phyloP scores from a whole-genome alignment of 495 filamentous ascomycete species.

The Aspergillus cavernicola region DNA sequence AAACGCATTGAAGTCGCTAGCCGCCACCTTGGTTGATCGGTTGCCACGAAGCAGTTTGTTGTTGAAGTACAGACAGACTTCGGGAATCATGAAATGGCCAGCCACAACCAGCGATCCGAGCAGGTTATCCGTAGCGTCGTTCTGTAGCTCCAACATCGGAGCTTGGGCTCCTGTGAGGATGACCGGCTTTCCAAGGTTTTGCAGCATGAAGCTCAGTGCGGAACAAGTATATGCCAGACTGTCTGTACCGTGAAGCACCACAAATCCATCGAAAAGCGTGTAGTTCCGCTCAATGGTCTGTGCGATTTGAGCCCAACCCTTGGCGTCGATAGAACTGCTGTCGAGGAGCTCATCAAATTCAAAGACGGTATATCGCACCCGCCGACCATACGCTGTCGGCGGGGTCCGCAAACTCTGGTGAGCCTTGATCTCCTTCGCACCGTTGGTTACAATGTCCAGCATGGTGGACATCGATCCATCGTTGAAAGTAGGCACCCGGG shows the following conservation, averaged over 20 bases:
- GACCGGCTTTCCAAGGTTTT: slow-evolving; percentile 86
- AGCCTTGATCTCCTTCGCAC: slow-evolving; percentile 35
- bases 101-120: slow-evolving; percentile 90
- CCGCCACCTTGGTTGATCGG: slow-evolving; percentile 82
- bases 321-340: slow-evolving; percentile 85
- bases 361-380: slow-evolving; percentile 79
- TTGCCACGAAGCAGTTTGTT: slow-evolving; percentile 91
- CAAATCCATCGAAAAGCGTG: slow-evolving; percentile 87
- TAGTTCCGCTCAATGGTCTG: slow-evolving; percentile 70
- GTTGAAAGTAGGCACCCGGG: slow-evolving; percentile 83
- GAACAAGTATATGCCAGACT: slow-evolving; percentile 89
- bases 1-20: slow-evolving; percentile 84
- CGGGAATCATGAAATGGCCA: slow-evolving; percentile 93
- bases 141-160: slow-evolving; percentile 88
- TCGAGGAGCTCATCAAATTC: slow-evolving; percentile 89
- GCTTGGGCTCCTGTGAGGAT: slow-evolving; percentile 90
- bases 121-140: slow-evolving; percentile 93
- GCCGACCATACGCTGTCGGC: slow-evolving; percentile 71
- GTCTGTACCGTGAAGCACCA: slow-evolving; percentile 95
- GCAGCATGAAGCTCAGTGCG: slow-evolving; percentile 91
- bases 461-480: slow-evolving; percentile 62
- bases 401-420: slow-evolving; percentile 73
- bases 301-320: slow-evolving; percentile 88
- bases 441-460: slow-evolving; percentile 53
- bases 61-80: slow-evolving; percentile 95